These are phyloP conservation scores for Yamadazyma sp. DNA, from an alignment of 805 yeast genomes.

Conservation along the genomic window DNA sequence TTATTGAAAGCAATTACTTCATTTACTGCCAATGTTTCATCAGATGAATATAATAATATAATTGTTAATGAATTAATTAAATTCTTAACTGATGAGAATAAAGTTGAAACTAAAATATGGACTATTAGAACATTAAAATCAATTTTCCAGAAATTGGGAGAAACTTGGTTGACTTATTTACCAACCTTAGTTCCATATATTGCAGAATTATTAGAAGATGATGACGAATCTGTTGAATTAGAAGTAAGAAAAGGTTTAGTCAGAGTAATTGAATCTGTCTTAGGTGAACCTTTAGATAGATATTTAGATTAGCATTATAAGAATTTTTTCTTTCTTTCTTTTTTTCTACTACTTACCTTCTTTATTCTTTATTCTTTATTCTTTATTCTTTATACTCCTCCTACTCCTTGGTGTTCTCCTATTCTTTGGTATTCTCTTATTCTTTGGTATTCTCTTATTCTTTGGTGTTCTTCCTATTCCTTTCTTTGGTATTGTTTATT, in stretches of 20 bases:
- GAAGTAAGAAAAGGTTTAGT: conserved; percentile 91
- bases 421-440: not conserved
- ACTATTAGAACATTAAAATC: conserved; percentile 75
- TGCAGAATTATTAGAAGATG: conserved; percentile 94
- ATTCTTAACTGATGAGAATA: conserved; percentile 45
- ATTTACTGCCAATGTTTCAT: conserved; percentile 64
- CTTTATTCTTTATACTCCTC: not conserved
- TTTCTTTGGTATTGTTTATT: too few species aligned
- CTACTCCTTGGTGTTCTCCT: not conserved
- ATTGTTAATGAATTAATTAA: conserved; percentile 43
- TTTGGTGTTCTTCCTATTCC: too few species aligned
- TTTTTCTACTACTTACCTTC: not conserved
- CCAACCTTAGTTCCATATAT: conserved; percentile 95
- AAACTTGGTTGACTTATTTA: conserved; percentile 84
- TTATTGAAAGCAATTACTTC: conserved; percentile 78
- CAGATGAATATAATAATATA: conserved; percentile 67
- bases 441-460: too few species aligned
- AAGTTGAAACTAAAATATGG: conserved; percentile 76
- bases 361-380: too few species aligned
- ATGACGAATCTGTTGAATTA: conserved; percentile 84
- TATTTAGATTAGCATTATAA: conserved; percentile 51
- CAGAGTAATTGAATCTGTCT: conserved; percentile 83
- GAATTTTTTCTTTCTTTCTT: not conserved
- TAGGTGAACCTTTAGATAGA: conserved; percentile 93
- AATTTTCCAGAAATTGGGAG: conserved; percentile 88